Percentiles rank a stretch among this genome's conserved stretches.
phyloP scores from a whole-genome alignment of 2,329 filamentous ascomycete species.

The Colletotrichum aenigma region DNA sequence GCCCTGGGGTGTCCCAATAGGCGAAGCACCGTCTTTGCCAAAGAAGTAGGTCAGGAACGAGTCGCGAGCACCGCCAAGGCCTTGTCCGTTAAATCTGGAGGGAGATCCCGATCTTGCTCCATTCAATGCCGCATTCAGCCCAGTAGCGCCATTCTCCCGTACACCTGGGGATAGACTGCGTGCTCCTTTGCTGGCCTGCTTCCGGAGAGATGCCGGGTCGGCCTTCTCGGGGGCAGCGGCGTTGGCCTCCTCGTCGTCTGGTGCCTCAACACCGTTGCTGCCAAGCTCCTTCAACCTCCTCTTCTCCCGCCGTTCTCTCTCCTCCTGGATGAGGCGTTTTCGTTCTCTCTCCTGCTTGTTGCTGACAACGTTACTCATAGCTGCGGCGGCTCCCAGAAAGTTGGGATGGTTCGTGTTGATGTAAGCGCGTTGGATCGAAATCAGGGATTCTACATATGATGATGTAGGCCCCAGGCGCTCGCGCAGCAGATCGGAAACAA shows the following conservation, averaged over 20 bases:
- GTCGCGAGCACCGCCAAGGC: constrained; percentile 72
- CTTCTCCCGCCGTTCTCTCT: constrained; percentile 84
- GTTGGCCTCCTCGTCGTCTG: constrained; percentile 66
- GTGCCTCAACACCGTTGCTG: constrained; percentile 74
- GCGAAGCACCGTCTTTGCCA: constrained; percentile 79
- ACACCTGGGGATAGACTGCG: constrained; percentile 86
- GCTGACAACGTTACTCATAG: constrained; percentile 95
- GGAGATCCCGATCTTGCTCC: constrained; percentile 67
- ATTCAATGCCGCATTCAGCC: constrained; percentile 71
- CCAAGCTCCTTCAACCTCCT: constrained; percentile 83
- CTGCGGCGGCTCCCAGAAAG: constrained; percentile 93
- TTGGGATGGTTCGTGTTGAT: constrained; percentile 99
- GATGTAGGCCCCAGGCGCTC: constrained; percentile 91
- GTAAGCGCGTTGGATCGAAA: constrained; percentile 96
- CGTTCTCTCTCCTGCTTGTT: constrained; percentile 95
- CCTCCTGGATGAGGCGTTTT: constrained; percentile 78
- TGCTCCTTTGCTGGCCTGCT: constrained; percentile 62
- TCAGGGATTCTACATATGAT: constrained; percentile 91
- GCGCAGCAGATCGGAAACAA: constrained; percentile 92
- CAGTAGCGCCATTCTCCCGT: constrained; percentile 67
- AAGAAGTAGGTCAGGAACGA: constrained; percentile 99
- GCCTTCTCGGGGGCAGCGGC: constrained; percentile 51
- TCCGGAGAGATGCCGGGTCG: constrained; percentile 54
- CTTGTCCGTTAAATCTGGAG: constrained; percentile 63
- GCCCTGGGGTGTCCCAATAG: constrained; percentile 42